These are phyloP conservation scores for Cucurbita maxima DNA, from an alignment of 306 rosid genomes.

Conservation along the genomic window DNA sequence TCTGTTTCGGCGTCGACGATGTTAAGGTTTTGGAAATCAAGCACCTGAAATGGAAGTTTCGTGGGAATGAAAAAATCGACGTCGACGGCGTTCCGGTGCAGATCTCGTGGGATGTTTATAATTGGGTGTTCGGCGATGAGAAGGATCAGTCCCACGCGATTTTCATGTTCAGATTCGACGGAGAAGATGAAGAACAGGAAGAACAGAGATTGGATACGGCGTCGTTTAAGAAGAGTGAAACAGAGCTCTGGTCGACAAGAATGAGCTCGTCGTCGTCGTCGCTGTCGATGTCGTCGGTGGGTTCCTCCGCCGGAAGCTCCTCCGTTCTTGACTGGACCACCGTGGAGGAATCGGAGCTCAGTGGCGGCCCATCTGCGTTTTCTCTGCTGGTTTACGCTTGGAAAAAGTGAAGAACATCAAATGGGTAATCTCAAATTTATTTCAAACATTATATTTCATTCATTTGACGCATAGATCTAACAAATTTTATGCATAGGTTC, in stretches of 20 bases:
- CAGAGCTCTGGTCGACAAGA: constrained; percentile 36
- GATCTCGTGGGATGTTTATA: constrained; percentile 89
- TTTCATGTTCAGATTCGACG: constrained; percentile 83
- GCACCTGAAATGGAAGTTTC: constrained; percentile 64
- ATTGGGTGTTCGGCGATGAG: constrained; percentile 54
- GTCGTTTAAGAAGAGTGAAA: constrained; percentile 10
- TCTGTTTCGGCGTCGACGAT: constrained; percentile 40
- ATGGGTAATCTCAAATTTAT: background rate
- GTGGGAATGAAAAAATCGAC: constrained; percentile 62
- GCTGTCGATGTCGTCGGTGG: constrained; percentile 56
- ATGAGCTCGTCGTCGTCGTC: constrained; percentile 65
- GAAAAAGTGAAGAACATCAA: constrained; percentile 25
- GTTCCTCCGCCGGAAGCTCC: constrained; percentile 65
- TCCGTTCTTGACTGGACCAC: constrained; percentile 84
- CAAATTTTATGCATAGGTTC: background rate
- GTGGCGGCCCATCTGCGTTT: constrained; percentile 49
- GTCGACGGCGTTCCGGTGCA: constrained; percentile 53
- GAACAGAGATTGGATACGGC: background rate
- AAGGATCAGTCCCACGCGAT: constrained; percentile 45
- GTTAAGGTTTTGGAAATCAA: constrained; percentile 36
- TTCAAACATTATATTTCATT: background rate
- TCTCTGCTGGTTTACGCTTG: constrained; percentile 76
- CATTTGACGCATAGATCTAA: background rate
- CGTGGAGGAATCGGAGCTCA: constrained; percentile 60
- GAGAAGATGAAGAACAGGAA: constrained; percentile 14